phyloP scores from a whole-genome alignment of 495 filamentous ascomycete species.

The Trichoderma gamsii region DNA sequence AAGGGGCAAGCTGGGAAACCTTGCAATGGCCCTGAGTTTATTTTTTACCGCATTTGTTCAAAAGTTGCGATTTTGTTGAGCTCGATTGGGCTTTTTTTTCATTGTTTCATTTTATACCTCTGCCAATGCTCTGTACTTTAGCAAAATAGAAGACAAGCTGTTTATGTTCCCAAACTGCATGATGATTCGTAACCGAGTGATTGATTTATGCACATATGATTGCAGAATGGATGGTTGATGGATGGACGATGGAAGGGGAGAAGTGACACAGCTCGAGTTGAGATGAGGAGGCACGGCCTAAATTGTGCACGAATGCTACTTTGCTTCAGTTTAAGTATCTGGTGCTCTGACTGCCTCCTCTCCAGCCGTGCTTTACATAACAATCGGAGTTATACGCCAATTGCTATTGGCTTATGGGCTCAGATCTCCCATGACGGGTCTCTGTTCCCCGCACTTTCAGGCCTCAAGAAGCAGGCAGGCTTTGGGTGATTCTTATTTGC shows the following conservation, averaged over 20 bases:
- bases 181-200: not conserved
- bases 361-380: no score
- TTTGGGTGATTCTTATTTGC: not conserved
- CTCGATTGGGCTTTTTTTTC: not conserved
- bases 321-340: no score
- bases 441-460: conserved; percentile 7
- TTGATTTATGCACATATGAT: not conserved
- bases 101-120: not conserved
- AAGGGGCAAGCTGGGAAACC: not conserved
- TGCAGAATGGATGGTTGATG: not conserved
- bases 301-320: no score
- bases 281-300: no score
- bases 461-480: not conserved
- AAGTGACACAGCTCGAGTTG: not conserved
- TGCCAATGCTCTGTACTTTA: not conserved
- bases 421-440: not conserved
- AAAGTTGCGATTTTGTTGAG: not conserved
- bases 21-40: not conserved
- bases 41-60: not conserved
- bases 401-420: not conserved
- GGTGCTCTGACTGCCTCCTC: no score
- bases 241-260: not conserved
- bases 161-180: not conserved
- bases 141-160: not conserved
- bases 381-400: not conserved